Base-by-base conservation (phyloP, 78 protist species). In the Cyanophora paradoxa region DNA sequence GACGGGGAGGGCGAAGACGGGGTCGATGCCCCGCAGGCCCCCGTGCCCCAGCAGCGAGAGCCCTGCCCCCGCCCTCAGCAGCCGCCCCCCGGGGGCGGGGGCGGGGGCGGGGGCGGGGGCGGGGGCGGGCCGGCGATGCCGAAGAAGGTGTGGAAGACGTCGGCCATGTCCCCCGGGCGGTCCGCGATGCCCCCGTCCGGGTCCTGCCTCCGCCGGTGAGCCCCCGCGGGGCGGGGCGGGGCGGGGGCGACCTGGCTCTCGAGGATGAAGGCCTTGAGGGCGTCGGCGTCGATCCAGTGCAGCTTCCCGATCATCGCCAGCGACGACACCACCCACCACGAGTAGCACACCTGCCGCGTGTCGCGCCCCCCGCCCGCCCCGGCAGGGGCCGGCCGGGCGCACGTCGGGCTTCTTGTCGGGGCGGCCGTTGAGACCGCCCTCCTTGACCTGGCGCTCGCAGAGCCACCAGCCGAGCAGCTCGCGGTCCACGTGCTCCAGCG, bases 341-440 rank as follows among this genome's bases (percentile, higher is more conserved):
- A 86, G 54, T 96, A 98, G 81, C 99, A 95, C 41, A 82, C 86
- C 73, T 74, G 64, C 52, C 8, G n/a, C n/a, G n/a, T n/a, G n/a
- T n/a, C n/a, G n/a, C n/a, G n/a, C n/a, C n/a, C n/a, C n/a, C n/a
- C n/a, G 22, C 6, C 48, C 48, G 22, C 48, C 6, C 48, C 48
- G 48, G 6, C 48, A n/a, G n/a, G n/a, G n/a, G n/a, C n/a, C n/a
- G n/a, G n/a, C n/a, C n/a, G n/a, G n/a, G 6, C 17, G 62, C 26
- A 93, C 98, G 56, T 96, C 98, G 31, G 98, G 84, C 37, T 80
- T 69, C 65, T 98, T 98, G 90, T 96, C 99, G 0, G 99, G 99
- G 31, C 99, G 67, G 20, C 99, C 99, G 78, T 95, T 95, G 61
- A 98, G 79, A 0, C 99, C 99, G n/a, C 99, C 99, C 28, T 70